A percentile compares a stretch with the other conserved stretches of the same genome.
phyloP scores from a whole-genome alignment of 1,284 basidiomycete genomes.

The Dichomitus squalens region DNA sequence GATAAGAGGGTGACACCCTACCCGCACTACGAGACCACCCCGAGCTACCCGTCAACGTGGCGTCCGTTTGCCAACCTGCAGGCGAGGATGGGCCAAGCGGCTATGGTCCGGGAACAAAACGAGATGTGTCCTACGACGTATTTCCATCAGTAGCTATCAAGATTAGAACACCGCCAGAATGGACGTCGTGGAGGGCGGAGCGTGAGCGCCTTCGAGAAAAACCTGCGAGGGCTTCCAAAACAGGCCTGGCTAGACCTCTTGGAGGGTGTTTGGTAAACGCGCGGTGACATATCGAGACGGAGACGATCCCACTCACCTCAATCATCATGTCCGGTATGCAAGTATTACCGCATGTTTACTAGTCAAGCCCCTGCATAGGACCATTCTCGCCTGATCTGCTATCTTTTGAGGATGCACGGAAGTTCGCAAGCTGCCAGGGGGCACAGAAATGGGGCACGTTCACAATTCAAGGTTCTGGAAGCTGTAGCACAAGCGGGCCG shows the following conservation, averaged over 20 bases:
- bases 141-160: conserved; percentile 12
- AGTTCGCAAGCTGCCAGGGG: background rate
- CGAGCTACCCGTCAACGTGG: background rate
- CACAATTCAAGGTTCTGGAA: background rate
- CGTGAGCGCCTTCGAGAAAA: background rate
- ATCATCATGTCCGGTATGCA: conserved; percentile 1
- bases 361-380: background rate
- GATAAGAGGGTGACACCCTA: conserved; percentile 6
- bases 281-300: conserved; percentile 12
- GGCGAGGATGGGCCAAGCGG: background rate
- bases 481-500: conserved; percentile 7
- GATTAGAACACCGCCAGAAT: conserved; percentile 19
- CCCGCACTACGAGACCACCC: background rate
- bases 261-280: conserved; percentile 16
- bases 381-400: background rate
- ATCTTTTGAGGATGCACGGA: background rate
- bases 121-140: background rate
- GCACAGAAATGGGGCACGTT: background rate
- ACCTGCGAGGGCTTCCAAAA: conserved; percentile 8
- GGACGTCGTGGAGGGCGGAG: background rate
- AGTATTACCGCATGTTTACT: background rate
- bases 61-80: background rate
- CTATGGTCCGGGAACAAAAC: background rate
- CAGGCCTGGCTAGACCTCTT: conserved; percentile 11
- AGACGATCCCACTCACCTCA: conserved; percentile 17